Evolutionary conservation across 2,329 filamentous ascomycete species (phyloP).

Genomic region (Alternaria ventricosa): DNA sequence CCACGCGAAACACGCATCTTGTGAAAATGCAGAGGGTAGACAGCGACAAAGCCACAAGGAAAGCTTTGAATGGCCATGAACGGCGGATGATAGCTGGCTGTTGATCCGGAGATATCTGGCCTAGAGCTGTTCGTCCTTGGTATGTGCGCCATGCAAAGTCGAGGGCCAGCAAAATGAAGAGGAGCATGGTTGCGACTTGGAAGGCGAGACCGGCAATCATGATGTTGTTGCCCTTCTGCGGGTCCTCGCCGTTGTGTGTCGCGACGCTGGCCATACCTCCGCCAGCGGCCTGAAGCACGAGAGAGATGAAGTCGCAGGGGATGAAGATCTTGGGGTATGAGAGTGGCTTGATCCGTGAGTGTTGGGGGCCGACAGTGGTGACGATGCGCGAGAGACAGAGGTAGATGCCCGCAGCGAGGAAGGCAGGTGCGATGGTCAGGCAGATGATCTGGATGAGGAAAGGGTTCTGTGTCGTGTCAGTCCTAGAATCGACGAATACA

Average conservation of each 20-base stretch:
- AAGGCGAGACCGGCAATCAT: constrained; percentile 55
- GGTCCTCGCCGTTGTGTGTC: constrained; percentile 36
- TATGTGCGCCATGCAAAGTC: constrained; percentile 49
- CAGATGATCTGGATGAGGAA: constrained; percentile 73
- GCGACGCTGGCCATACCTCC: constrained; percentile 51
- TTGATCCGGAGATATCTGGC: constrained; percentile 31
- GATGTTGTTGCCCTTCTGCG: constrained; percentile 51
- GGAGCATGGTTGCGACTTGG: constrained; percentile 53
- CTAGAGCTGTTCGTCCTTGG: constrained; percentile 21
- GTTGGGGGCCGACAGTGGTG: constrained; percentile 46
- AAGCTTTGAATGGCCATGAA: constrained; percentile 59
- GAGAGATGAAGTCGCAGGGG: constrained; percentile 55
- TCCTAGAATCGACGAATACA: not conserved
- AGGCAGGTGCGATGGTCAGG: constrained; percentile 62
- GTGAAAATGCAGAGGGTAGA: constrained; percentile 70
- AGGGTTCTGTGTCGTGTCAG: constrained; percentile 49
- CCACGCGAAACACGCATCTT: constrained; percentile 69
- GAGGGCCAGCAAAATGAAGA: constrained; percentile 51
- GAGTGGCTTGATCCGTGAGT: constrained; percentile 53
- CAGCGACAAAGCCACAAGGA: constrained; percentile 62
- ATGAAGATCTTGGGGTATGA: constrained; percentile 61
- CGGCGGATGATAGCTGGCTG: constrained; percentile 32
- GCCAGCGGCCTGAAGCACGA: constrained; percentile 54
- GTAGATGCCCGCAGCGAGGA: constrained; percentile 70
- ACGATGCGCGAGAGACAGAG: constrained; percentile 62